Evolutionary conservation across 305 asterid genomes (phyloP), one percentile per base, ranked within the genome.

Genomic region (Fraxinus platypoda): DNA sequence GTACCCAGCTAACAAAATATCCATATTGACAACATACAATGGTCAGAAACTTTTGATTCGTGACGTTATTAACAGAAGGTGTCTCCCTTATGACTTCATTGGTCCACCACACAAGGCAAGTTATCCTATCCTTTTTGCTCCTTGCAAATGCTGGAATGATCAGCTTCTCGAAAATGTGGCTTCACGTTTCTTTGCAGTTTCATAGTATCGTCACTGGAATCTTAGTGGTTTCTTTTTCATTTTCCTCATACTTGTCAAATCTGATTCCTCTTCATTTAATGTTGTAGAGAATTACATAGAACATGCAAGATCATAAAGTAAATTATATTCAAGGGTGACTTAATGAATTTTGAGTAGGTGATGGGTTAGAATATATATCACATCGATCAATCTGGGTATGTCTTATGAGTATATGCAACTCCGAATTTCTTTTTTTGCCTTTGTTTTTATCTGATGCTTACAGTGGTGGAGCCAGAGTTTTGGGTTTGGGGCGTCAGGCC

Each of bases 31-130:
- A 46, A 94, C 99, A 34, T 96, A 96, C 89, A 96, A 96, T 84
- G 99, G 99, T 81, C 99, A 96, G 90, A 96, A 96, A 83, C 98
- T 94, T 86, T 84, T 96, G 91, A 94, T 96, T 82, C 98, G 99
- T 81, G 99, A 96, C 86, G 98, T 96, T 78, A 90, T 96, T 77
- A 94, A 91, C 85, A 90, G 98, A 83, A 90, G 99, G 74, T 96
- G 99, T 82, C 93, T 81, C 83, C 98, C 98, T 13, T 93, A 91
- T 80, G 96, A 91, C 87, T 93, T 92, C 93, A 92, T 96, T 76
- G 99, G 99, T 81, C 93, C 92, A 70, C 99, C 99, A 68, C 92
- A 91, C 88, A 96, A 96, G 97, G 99, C 93, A 88, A 83, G 81
- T 79, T 49, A 21, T 75, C 33, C 26, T 70, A 34, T 84, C 49